Evolutionary conservation across 208 protist genomes (phyloP).

Genomic region (Crithidia sp.): DNA sequence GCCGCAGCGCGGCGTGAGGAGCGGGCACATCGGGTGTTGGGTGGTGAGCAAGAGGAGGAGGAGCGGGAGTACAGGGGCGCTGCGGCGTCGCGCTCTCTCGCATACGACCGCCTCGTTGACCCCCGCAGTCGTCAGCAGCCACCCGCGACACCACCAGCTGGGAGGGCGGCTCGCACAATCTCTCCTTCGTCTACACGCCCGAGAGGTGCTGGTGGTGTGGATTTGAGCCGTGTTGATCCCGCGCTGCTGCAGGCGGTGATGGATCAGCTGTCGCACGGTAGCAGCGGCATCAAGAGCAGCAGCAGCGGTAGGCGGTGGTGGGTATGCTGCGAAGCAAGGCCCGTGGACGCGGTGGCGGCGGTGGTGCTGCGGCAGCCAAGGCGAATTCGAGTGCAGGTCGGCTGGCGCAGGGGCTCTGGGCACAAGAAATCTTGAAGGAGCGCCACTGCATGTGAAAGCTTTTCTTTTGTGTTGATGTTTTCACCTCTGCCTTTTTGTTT

Average conservation of each 20-base stretch:
- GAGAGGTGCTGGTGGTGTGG: not conserved
- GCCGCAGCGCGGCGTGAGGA: constrained; percentile 9
- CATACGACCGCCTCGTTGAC: constrained; percentile 19
- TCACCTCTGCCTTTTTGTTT: too few species aligned
- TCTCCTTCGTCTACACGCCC: too few species aligned
- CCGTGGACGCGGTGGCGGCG: not conserved
- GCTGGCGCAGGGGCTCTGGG: constrained; percentile 71
- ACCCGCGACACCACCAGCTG: not conserved
- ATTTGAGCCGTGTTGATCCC: constrained; percentile 3
- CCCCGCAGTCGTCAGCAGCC: not conserved
- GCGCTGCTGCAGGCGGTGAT: constrained; percentile 18
- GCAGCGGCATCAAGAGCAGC: not conserved
- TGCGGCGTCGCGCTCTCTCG: constrained; percentile 5
- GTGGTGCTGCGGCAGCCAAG: not conserved
- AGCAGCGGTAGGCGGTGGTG: constrained; percentile 1
- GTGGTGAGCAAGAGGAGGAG: not conserved
- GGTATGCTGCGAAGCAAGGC: not conserved
- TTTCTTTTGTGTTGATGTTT: constrained; percentile 4
- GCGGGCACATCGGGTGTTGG: constrained; percentile 13
- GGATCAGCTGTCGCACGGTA: constrained; percentile 7
- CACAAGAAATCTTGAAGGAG: constrained; percentile 55
- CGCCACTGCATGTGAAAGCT: constrained; percentile 21
- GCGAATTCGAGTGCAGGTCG: constrained; percentile 13
- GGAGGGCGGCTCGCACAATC: not conserved
- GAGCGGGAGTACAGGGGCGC: not conserved